phyloP scores from a whole-genome alignment of 148 eudicot species.

The Chenopodium album region DNA sequence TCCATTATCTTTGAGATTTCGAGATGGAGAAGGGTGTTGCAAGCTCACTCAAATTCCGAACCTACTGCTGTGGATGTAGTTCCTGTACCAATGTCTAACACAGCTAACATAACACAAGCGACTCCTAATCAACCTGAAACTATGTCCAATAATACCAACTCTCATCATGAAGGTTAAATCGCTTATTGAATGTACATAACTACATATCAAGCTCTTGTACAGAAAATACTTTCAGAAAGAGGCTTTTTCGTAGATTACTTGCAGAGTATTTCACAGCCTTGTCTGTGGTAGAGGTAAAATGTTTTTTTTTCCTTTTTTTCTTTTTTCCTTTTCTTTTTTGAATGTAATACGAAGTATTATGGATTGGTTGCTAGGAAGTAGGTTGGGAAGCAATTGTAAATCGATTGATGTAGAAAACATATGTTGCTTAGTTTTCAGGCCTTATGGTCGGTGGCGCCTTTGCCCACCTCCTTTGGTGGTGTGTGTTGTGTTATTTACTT shows the following conservation, averaged over 20 bases:
- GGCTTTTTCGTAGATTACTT: neutral
- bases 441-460: neutral
- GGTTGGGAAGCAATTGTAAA: neutral
- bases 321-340: neutral
- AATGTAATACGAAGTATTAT: neutral
- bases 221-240: neutral
- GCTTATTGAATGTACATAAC: neutral
- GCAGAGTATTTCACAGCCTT: neutral
- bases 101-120: constrained; percentile 14
- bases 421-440: neutral
- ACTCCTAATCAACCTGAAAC: constrained; percentile 15
- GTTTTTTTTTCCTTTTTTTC: neutral
- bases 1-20: constrained; percentile 50
- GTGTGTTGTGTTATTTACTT: no score
- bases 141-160: neutral
- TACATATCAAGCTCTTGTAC: neutral
- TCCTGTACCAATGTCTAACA: constrained; percentile 8
- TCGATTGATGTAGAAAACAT: neutral
- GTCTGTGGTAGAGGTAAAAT: neutral
- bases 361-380: neutral
- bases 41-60: constrained; percentile 27
- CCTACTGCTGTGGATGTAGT: constrained; percentile 13
- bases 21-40: constrained; percentile 44
- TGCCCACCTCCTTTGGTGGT: no score
- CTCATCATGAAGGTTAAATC: neutral